These are phyloP conservation scores for Lodderomyces theae DNA, from an alignment of 1,139 yeast species.

Conservation along the genomic window DNA sequence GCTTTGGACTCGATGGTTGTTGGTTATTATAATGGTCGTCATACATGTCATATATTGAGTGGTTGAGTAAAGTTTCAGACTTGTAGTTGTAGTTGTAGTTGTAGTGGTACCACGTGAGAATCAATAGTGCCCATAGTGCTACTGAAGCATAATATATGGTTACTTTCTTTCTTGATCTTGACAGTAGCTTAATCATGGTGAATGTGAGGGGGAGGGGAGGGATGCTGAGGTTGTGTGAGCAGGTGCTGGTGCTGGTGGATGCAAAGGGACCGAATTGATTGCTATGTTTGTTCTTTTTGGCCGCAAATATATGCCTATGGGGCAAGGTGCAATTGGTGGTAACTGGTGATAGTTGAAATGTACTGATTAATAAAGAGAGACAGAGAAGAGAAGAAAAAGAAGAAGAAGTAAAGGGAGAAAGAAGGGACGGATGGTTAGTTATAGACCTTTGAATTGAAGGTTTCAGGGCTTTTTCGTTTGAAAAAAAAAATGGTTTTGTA, in stretches of 20 bases:
- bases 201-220: background rate
- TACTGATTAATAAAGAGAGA: too few species aligned
- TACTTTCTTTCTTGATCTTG: constrained; percentile 2
- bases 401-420: too few species aligned
- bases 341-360: too few species aligned
- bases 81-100: background rate
- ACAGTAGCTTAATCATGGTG: constrained; percentile 1
- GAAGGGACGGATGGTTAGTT: too few species aligned
- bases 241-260: background rate
- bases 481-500: too few species aligned
- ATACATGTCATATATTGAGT: constrained; percentile 8
- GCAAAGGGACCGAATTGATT: too few species aligned
- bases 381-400: too few species aligned
- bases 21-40: constrained; percentile 4
- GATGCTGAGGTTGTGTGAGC: background rate
- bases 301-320: too few species aligned
- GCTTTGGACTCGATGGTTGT: constrained; percentile 1
- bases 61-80: background rate
- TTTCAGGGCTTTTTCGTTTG: too few species aligned
- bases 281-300: too few species aligned
- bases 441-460: too few species aligned
- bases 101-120: constrained; percentile 4
- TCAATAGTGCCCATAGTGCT: constrained; percentile 2
- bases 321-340: too few species aligned
- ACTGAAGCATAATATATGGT: constrained; percentile 3